phyloP scores from a whole-genome alignment of 148 eudicot species.

The Rhododendron ovatum region DNA sequence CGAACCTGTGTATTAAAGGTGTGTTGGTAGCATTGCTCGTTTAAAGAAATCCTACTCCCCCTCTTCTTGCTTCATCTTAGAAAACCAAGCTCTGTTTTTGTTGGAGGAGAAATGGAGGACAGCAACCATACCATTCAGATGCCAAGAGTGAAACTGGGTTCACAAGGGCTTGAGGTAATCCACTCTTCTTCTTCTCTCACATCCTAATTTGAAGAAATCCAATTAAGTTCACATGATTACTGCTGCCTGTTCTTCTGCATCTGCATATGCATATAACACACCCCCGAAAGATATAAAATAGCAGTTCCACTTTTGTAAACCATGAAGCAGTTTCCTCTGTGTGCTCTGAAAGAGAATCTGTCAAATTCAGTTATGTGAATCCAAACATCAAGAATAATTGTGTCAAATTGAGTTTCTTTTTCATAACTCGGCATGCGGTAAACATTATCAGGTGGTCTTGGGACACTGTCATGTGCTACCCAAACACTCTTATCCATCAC shows the following conservation, averaged over 20 bases:
- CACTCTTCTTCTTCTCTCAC: not conserved
- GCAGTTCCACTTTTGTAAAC: not conserved
- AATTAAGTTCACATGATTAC: not conserved
- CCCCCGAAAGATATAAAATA: no score
- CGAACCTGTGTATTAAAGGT: no score
- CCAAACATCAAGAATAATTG: no score
- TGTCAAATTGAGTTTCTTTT: no score
- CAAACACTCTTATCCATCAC: no score
- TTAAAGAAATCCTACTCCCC: not conserved
- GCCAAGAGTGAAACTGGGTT: constrained; percentile 5
- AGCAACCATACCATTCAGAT: not conserved
- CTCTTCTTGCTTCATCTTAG: not conserved
- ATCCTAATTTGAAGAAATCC: not conserved
- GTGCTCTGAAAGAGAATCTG: no score
- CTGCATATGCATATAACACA: no score
- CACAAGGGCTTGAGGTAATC: constrained; percentile 8
- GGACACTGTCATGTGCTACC: no score
- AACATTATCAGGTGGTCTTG: no score
- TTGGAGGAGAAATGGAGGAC: constrained; percentile 3
- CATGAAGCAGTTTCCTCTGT: not conserved
- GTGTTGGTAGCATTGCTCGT: not conserved
- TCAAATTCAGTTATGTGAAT: no score
- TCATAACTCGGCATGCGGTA: no score
- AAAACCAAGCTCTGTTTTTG: not conserved
- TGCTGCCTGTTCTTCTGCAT: not conserved